Conservation (phyloP, 257 asterid genomes). For the Ballota nigra region DNA sequence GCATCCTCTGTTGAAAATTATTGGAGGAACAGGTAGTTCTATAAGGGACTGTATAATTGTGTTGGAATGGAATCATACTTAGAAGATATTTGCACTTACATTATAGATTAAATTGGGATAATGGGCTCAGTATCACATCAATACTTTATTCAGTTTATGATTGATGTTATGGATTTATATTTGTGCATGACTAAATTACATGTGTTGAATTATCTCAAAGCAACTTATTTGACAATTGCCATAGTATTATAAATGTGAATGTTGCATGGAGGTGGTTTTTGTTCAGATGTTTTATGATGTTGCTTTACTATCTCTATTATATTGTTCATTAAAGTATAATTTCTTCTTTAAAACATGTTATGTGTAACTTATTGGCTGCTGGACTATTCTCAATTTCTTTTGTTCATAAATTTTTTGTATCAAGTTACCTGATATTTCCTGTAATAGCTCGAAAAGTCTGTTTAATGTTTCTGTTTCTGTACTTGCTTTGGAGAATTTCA, state of each 20-base stretch:
- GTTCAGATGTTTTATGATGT: background rate
- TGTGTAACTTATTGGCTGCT: background rate
- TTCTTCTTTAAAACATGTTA: background rate
- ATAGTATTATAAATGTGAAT: background rate
- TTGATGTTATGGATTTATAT: background rate
- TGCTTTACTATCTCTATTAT: background rate
- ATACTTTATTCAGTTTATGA: background rate
- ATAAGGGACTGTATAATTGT: background rate
- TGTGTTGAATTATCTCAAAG: background rate
- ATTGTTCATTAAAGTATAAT: background rate
- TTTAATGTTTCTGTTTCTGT: slow-evolving; percentile 12
- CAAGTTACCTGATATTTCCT: background rate
- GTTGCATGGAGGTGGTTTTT: background rate
- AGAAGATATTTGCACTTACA: background rate
- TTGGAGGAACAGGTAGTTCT: background rate
- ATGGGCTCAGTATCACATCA: background rate
- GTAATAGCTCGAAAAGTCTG: too few relatives aligned
- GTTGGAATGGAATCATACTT: background rate
- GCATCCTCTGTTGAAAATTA: background rate
- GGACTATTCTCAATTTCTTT: background rate
- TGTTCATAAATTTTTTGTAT: background rate
- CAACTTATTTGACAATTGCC: background rate
- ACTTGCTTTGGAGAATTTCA: background rate
- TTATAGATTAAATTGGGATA: background rate
- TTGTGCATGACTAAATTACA: background rate